Evolutionary conservation across 768 basidiomycete genomes (phyloP).

Genomic region (Cantharellus cinnabarinus): DNA sequence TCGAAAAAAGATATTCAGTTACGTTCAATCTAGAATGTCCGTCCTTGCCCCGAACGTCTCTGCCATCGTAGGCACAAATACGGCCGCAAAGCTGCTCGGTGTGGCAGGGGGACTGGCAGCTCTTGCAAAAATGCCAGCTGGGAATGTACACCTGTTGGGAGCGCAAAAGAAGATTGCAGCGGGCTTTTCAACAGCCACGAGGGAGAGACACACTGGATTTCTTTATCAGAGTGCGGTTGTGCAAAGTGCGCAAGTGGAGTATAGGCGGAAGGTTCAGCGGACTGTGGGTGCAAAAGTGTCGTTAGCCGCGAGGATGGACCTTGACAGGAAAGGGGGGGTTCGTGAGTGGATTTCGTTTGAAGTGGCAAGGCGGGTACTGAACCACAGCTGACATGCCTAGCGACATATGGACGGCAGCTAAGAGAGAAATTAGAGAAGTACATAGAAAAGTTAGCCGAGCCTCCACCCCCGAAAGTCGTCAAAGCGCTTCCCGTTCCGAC

Average conservation of each 20-base stretch:
- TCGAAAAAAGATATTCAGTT: constrained; percentile 92
- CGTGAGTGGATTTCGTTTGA: constrained; percentile 25
- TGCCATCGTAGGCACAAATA: constrained; percentile 94
- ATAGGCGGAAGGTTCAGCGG: constrained; percentile 78
- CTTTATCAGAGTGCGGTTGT: constrained; percentile 88
- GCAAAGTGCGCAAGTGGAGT: constrained; percentile 67
- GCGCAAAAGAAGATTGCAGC: constrained; percentile 84
- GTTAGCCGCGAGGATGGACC: constrained; percentile 80
- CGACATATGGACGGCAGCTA: constrained; percentile 53
- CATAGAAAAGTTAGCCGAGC: constrained; percentile 78
- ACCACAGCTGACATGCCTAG: constrained; percentile 23
- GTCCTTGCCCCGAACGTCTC: constrained; percentile 95
- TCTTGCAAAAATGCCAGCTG: constrained; percentile 83
- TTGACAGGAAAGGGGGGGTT: constrained; percentile 65
- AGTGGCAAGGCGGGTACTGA: background rate
- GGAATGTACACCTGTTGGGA: constrained; percentile 89
- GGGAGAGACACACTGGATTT: constrained; percentile 88
- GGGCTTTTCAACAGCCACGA: constrained; percentile 74
- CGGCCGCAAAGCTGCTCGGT: constrained; percentile 94
- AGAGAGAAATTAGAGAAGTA: constrained; percentile 84
- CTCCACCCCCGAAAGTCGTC: constrained; percentile 79
- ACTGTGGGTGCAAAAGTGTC: constrained; percentile 85
- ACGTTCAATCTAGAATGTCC: constrained; percentile 98
- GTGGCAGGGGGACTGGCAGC: constrained; percentile 86
- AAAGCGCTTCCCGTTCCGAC: constrained; percentile 90